Evolutionary conservation across 2,329 filamentous ascomycete species (phyloP).

Genomic region (Niveomyces coronatus): DNA sequence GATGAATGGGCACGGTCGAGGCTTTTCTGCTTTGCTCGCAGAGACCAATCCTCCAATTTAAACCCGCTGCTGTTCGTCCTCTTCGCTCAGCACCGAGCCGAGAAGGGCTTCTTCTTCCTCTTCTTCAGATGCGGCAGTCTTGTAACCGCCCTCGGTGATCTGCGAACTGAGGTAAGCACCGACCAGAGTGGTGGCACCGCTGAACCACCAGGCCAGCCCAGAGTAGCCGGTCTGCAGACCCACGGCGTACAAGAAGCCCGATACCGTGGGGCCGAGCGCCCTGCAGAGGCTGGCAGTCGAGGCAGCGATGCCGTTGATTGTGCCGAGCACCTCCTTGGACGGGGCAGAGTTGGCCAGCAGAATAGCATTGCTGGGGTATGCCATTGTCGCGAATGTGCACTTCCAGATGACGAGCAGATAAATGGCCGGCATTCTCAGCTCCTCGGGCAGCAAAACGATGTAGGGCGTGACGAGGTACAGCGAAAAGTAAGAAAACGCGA

Average conservation of each 20-base stretch:
- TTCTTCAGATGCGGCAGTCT: slow-evolving; percentile 29
- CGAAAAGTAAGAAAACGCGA: slow-evolving; percentile 73
- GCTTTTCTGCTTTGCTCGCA: no score
- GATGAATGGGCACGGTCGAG: no score
- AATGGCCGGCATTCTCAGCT: slow-evolving; percentile 61
- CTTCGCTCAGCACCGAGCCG: slow-evolving; percentile 22
- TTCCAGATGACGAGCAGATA: slow-evolving; percentile 79
- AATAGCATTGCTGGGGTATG: slow-evolving; percentile 84
- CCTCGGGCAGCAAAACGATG: slow-evolving; percentile 68
- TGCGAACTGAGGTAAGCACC: slow-evolving; percentile 67
- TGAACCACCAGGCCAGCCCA: slow-evolving; percentile 89
- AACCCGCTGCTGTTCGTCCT: slow-evolving; percentile 20
- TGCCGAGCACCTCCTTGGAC: slow-evolving; percentile 73
- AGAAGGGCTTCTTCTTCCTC: slow-evolving; percentile 27
- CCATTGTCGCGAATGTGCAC: slow-evolving; percentile 82
- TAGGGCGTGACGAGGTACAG: slow-evolving; percentile 87
- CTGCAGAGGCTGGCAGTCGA: slow-evolving; percentile 84
- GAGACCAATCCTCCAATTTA: no score
- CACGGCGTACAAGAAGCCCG: slow-evolving; percentile 72
- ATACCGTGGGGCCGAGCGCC: slow-evolving; percentile 80
- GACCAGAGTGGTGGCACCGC: slow-evolving; percentile 61
- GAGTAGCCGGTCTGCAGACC: slow-evolving; percentile 75
- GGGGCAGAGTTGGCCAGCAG: slow-evolving; percentile 83
- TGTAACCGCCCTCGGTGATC: slow-evolving; percentile 55
- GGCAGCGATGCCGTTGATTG: slow-evolving; percentile 84